Conservation (phyloP, 2,329 filamentous ascomycete genomes). For the Microsporum canis region DNA sequence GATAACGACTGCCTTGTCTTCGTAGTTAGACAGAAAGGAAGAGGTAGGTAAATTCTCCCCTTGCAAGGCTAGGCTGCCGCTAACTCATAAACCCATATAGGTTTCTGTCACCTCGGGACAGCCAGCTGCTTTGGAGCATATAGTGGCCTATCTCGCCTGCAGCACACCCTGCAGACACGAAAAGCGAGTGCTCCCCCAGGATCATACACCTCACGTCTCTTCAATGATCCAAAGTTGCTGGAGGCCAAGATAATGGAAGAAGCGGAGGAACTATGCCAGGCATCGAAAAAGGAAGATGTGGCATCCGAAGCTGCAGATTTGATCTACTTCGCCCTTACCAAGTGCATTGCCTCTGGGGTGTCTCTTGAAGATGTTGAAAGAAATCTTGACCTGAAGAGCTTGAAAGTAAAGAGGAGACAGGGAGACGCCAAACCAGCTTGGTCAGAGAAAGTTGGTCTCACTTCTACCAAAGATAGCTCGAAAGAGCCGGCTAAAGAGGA, state of each 20-base stretch:
- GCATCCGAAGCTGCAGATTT: conserved; percentile 92
- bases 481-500: conserved; percentile 28
- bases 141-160: conserved; percentile 66
- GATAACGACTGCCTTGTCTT: conserved; percentile 89
- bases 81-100: conserved; percentile 21
- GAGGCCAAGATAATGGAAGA: conserved; percentile 98
- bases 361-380: conserved; percentile 79
- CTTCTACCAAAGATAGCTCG: conserved; percentile 11
- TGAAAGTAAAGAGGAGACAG: conserved; percentile 86
- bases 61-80: conserved; percentile 14
- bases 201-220: conserved; percentile 87
- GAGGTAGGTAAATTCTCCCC: conserved; percentile 36
- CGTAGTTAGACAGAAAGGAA: conserved; percentile 76
- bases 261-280: conserved; percentile 85
- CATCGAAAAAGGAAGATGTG: conserved; percentile 67
- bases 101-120: conserved; percentile 89
- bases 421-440: conserved; percentile 93
- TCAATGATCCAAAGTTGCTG: conserved; percentile 80
- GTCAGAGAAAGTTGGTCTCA: conserved; percentile 68
- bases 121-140: conserved; percentile 86
- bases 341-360: conserved; percentile 75
- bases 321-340: conserved; percentile 89
- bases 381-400: conserved; percentile 84
- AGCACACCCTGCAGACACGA: conserved; percentile 73
- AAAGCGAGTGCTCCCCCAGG: conserved; percentile 73